Evolutionary conservation across 306 rosid species (phyloP).

Genomic region (Trifolium repens): DNA sequence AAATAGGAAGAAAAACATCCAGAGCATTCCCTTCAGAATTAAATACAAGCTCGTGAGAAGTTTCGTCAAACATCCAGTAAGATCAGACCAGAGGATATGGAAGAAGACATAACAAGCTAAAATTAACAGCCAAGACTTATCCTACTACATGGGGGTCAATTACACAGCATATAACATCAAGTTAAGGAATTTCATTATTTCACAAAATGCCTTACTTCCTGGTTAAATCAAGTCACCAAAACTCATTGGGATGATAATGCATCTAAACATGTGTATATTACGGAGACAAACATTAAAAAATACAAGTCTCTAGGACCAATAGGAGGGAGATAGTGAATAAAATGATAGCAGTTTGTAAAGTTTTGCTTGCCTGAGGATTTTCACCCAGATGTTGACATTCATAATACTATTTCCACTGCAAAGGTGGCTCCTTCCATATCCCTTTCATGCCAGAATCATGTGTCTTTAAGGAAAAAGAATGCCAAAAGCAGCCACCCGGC

Average conservation of each 20-base stretch:
- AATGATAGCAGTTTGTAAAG: conserved; percentile 22
- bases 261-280: conserved; percentile 1
- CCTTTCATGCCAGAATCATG: conserved; percentile 24
- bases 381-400: conserved; percentile 8
- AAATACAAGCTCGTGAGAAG: conserved; percentile 42
- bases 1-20: conserved; percentile 66
- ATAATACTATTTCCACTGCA: conserved; percentile 28
- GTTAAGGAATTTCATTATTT: conserved; percentile 5
- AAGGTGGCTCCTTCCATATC: conserved; percentile 29
- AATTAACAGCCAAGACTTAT: conserved; percentile 12
- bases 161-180: conserved; percentile 21
- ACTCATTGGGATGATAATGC: conserved; percentile 19
- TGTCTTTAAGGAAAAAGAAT: conserved; percentile 15
- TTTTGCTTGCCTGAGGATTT: conserved; percentile 27
- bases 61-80: conserved; percentile 38
- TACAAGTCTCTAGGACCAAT: conserved; percentile 13
- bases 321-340: conserved; percentile 9
- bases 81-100: conserved; percentile 30
- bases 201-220: conserved; percentile 17
- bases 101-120: conserved; percentile 36
- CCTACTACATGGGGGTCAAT: conserved; percentile 5
- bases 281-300: conserved; percentile 28
- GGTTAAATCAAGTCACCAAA: conserved; percentile 31
- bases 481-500: conserved; percentile 26
- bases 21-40: conserved; percentile 56